Conservation (phyloP, 2,329 filamentous ascomycete genomes). For the Alternaria viburni region DNA sequence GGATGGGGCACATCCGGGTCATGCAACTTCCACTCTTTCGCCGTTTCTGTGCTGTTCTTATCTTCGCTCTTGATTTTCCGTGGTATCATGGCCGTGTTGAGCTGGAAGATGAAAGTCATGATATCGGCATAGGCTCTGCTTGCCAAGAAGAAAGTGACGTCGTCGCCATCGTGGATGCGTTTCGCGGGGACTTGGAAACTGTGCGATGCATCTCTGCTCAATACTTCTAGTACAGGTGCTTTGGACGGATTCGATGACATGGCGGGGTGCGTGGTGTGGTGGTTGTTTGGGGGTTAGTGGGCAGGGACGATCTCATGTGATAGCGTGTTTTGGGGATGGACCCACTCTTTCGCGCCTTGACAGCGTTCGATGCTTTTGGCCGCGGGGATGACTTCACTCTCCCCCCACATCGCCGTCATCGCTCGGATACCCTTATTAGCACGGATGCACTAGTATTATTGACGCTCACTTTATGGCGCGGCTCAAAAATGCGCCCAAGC, state of each 20-base stretch:
- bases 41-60: conserved; percentile 41
- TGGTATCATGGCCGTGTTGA: conserved; percentile 87
- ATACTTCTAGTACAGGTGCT: conserved; percentile 26
- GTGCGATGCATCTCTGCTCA: conserved; percentile 30
- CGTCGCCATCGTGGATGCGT: conserved; percentile 81
- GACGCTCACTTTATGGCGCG: conserved; percentile 15
- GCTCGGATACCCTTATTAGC: not conserved
- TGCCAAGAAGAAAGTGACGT: conserved; percentile 80
- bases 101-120: conserved; percentile 83
- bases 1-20: conserved; percentile 56
- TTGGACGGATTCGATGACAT: conserved; percentile 29
- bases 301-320: conserved; percentile 25
- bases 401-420: conserved; percentile 10
- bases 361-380: not conserved
- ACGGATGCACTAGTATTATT: not conserved
- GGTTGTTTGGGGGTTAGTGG: conserved; percentile 1
- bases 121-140: conserved; percentile 88
- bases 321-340: conserved; percentile 16
- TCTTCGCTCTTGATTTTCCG: conserved; percentile 55
- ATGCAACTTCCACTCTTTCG: conserved; percentile 61
- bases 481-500: conserved; percentile 8
- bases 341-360: conserved; percentile 7
- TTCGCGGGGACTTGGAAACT: conserved; percentile 74
- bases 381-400: conserved; percentile 3
- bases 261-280: conserved; percentile 12